A percentile compares a stretch with the other conserved stretches of the same genome.
These are phyloP conservation scores for Exophiala calicioides DNA, from an alignment of 2,329 filamentous ascomycete species.

Conservation along the genomic window DNA sequence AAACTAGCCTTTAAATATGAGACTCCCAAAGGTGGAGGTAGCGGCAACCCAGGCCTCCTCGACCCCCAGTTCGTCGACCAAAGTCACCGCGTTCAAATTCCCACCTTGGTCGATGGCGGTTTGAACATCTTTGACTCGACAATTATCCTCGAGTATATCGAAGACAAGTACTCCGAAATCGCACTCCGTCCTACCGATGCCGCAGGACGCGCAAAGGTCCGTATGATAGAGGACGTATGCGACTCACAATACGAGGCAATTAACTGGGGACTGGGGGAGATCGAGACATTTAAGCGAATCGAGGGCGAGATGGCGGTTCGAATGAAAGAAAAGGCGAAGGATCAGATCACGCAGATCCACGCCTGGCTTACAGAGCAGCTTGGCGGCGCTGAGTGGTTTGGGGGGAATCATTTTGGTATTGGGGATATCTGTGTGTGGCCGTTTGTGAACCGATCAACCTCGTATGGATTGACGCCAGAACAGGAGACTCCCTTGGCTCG, in stretches of 20 bases:
- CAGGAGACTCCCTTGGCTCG: constrained; percentile 1
- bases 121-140: constrained; percentile 23
- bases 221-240: constrained; percentile 26
- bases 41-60: constrained; percentile 4
- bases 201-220: constrained; percentile 10
- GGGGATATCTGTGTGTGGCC: constrained; percentile 17
- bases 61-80: constrained; percentile 1
- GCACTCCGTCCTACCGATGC: constrained; percentile 10
- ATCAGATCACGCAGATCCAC: constrained; percentile 14
- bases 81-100: constrained; percentile 18
- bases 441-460: constrained; percentile 12
- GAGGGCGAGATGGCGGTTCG: constrained; percentile 13
- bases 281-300: constrained; percentile 11
- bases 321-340: constrained; percentile 7
- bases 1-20: constrained; percentile 14
- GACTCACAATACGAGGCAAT: constrained; percentile 25
- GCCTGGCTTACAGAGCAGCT: constrained; percentile 18
- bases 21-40: constrained; percentile 14
- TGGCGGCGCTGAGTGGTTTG: constrained; percentile 16
- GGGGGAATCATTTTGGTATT: constrained; percentile 13
- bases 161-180: constrained; percentile 19
- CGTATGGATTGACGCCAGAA: constrained; percentile 7
- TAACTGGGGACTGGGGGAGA: constrained; percentile 21
- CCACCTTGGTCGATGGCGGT: constrained; percentile 19
- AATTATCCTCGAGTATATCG: constrained; percentile 27